Conservation (phyloP, 1,284 basidiomycete genomes). For the Melampsora larici-populina region DNA sequence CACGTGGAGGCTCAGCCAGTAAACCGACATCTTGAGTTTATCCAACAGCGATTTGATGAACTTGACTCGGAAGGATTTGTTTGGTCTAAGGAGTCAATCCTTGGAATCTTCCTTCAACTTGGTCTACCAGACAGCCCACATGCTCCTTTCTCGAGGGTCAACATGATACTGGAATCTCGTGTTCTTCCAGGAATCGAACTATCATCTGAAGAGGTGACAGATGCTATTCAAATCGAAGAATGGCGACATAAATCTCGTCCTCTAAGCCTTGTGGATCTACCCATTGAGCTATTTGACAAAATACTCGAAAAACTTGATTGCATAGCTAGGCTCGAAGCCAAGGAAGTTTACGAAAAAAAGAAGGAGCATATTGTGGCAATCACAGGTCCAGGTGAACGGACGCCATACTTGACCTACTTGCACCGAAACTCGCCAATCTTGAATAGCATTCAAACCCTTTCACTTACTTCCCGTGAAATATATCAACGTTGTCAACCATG, state of each 20-base stretch:
- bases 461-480: no score
- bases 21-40: neutral
- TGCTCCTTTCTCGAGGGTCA: neutral
- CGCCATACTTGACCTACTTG: no score
- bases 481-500: no score
- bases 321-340: neutral
- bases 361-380: no score
- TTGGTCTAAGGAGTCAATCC: neutral
- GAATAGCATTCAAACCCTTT: no score
- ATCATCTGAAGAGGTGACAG: neutral
- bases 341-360: no score
- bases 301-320: neutral
- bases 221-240: neutral
- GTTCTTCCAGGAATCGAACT: neutral
- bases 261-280: neutral
- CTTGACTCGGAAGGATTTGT: no score
- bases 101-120: neutral
- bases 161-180: neutral
- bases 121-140: neutral
- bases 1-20: neutral
- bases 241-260: neutral
- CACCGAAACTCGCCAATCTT: no score
- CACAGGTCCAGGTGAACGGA: no score
- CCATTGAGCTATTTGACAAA: neutral
- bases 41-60: neutral